A percentile compares a stretch with the other conserved stretches of the same genome.
Evolutionary conservation across 176 grass and related monocot genomes (phyloP).

Genomic region (Carex pumila): DNA sequence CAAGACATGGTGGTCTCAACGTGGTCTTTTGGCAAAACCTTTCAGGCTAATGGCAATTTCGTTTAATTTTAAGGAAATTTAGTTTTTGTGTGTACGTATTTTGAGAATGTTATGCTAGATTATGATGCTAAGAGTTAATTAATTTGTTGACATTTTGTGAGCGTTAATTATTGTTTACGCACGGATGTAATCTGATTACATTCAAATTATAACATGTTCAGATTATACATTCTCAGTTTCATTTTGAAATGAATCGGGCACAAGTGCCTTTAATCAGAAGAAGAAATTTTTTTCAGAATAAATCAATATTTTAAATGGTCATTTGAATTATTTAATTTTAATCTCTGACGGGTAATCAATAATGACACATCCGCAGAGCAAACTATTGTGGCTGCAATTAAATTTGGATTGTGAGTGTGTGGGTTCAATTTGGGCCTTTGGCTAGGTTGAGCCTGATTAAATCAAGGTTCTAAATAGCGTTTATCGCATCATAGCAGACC

Average conservation of each 20-base stretch:
- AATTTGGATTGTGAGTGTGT: no score
- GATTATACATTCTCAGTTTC: not conserved
- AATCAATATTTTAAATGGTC: not conserved
- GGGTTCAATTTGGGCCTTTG: no score
- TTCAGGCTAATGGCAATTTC: slow-evolving; percentile 36
- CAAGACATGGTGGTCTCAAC: slow-evolving; percentile 11
- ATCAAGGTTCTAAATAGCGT: no score
- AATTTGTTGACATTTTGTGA: no score
- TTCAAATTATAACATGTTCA: no score
- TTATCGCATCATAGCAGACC: no score
- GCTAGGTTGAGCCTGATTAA: no score
- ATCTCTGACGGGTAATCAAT: not conserved
- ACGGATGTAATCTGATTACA: no score
- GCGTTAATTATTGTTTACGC: no score
- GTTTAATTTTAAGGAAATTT: not conserved
- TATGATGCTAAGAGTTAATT: not conserved
- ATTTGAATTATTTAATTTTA: not conserved
- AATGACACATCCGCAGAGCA: not conserved
- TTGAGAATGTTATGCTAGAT: not conserved
- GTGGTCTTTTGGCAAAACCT: slow-evolving; percentile 47
- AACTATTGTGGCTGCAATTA: not conserved
- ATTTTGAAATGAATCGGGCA: no score
- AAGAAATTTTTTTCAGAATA: not conserved
- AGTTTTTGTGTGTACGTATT: not conserved
- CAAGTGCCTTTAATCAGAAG: no score